A percentile compares a stretch with the other conserved stretches of the same genome.
These are phyloP conservation scores for Cercophora newfieldiana DNA, from an alignment of 495 filamentous ascomycete genomes.

Conservation along the genomic window DNA sequence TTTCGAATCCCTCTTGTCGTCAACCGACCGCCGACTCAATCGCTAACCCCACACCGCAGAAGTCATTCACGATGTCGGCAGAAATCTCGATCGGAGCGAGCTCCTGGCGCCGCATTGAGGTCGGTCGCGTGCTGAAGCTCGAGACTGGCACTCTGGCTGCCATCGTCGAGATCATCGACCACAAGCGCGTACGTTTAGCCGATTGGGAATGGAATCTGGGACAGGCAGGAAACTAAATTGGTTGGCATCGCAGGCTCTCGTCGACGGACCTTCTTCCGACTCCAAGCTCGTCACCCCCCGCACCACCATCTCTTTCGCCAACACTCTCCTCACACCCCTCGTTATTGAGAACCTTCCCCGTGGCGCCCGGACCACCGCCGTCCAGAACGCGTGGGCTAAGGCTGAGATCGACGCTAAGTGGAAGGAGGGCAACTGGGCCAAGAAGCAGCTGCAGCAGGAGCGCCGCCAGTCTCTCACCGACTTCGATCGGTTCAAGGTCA, in stretches of 20 bases:
- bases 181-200: conserved; percentile 88
- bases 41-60: conserved; percentile 32
- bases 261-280: conserved; percentile 86
- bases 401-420: conserved; percentile 87
- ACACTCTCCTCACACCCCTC: conserved; percentile 86
- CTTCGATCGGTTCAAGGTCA: conserved; percentile 99
- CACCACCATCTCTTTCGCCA: conserved; percentile 74
- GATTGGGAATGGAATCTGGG: conserved; percentile 9
- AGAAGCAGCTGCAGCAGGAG: conserved; percentile 78
- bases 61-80: conserved; percentile 36
- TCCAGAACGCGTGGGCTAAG: conserved; percentile 84
- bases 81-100: conserved; percentile 38
- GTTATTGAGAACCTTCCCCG: conserved; percentile 86
- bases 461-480: conserved; percentile 90
- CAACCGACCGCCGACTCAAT: conserved; percentile 10
- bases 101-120: conserved; percentile 86
- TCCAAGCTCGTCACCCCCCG: conserved; percentile 75
- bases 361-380: conserved; percentile 75
- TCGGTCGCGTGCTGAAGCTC: conserved; percentile 84
- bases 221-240: conserved; percentile 31
- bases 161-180: conserved; percentile 99
- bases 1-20: conserved; percentile 4
- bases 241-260: conserved; percentile 68
- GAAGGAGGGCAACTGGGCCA: conserved; percentile 82
- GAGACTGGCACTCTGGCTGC: conserved; percentile 82